Conservation (phyloP, 306 rosid genomes). For the Elaeagnus macrophylla region DNA sequence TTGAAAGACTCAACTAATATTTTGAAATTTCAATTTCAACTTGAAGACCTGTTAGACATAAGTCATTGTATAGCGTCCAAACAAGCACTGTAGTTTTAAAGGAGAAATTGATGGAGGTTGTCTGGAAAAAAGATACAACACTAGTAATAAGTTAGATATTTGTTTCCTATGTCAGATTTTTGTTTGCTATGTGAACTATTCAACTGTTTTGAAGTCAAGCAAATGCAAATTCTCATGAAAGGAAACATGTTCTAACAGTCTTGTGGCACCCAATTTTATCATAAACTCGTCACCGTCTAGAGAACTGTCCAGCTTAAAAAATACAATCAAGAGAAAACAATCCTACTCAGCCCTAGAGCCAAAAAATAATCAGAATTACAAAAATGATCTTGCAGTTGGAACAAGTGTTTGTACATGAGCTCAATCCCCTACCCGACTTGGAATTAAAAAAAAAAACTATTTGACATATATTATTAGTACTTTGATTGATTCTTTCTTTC, state of each 20-base stretch:
- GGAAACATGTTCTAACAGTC: slow-evolving; percentile 17
- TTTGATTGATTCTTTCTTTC: no score
- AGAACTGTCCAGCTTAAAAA: no score
- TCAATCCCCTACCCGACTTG: no score
- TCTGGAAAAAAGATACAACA: slow-evolving; percentile 18
- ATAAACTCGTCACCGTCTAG: background rate
- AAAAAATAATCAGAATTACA: no score
- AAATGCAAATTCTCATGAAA: slow-evolving; percentile 8
- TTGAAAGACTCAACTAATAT: slow-evolving; percentile 19
- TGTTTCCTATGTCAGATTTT: background rate
- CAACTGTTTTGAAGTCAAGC: slow-evolving; percentile 18
- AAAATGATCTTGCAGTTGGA: no score
- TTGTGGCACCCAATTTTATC: background rate
- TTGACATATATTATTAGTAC: no score
- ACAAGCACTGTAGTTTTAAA: slow-evolving; percentile 25
- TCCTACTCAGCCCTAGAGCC: no score
- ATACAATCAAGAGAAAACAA: no score
- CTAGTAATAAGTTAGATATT: slow-evolving; percentile 18
- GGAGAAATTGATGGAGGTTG: slow-evolving; percentile 31
- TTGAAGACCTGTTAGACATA: slow-evolving; percentile 28
- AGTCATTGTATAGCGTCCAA: slow-evolving; percentile 38
- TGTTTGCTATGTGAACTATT: slow-evolving; percentile 27
- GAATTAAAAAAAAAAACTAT: no score
- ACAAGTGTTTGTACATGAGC: no score
- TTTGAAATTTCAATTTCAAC: slow-evolving; percentile 20